Evolutionary conservation across 352 stramenopile species (phyloP), one percentile per base, ranked within the genome.

Genomic region (Achlya hypogyna): DNA sequence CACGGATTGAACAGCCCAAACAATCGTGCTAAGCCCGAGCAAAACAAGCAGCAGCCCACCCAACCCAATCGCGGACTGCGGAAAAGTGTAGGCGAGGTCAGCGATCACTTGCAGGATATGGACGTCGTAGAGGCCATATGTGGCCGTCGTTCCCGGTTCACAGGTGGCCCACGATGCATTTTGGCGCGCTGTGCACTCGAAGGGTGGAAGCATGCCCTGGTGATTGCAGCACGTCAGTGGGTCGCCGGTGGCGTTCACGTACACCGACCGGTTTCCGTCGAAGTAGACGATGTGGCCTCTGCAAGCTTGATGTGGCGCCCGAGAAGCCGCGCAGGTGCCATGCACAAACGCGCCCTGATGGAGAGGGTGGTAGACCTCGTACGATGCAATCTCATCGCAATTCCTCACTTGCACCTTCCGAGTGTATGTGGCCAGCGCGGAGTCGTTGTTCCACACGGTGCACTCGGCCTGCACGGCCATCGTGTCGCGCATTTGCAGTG

Each of bases 101-200:
- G 25, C 31, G 12, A 20, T n/a, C 12, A 35, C 25, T 20, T 56
- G 49, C 25, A 56, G 31, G 12, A 56, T n/a, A 20, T 38, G 49
- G 10, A 56, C 31, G 31, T 56, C 49, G 49, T 56, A 56, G 49
- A 56, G 49, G 25, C 25, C 25, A 56, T 56, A 56, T 20, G 49
- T 56, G 2, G 49, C 49, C 12, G 25, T 27, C 31, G 25, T 10
- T 2, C 12, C 49, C 12, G n/a, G 12, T 10, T 3, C 2, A n/a
- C 49, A 56, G 25, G n/a, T 10, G 1, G 10, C 49, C 2, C 14
- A 3, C 38, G 12, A 9, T 45, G 12, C 6, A 54, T 10, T 27
- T 22, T 38, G 49, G 16, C 12, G 25, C n/a, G 49, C 25, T 56
- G 31, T 10, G 49, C 49, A 56, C 12, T 12, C 14, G 8, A 38